Evolutionary conservation across 2,329 filamentous ascomycete genomes (phyloP).

Genomic region (Cercospora sesami): DNA sequence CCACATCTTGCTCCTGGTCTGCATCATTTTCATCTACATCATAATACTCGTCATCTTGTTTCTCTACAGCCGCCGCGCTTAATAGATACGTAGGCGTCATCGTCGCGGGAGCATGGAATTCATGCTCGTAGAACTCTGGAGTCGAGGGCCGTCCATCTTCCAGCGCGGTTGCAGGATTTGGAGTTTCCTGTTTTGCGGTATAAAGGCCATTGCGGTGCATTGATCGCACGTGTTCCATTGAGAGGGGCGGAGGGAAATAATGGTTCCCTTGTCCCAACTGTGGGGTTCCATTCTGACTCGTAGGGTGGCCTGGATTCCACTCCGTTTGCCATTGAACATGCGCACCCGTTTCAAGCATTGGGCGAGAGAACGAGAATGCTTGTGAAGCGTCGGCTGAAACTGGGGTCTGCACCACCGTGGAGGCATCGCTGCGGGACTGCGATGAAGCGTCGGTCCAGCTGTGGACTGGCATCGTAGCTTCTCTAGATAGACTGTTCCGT

Average conservation of each 20-base stretch:
- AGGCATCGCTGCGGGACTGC: background rate
- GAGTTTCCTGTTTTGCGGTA: background rate
- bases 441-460: background rate
- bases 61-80: constrained; percentile 45
- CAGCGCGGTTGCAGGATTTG: background rate
- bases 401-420: background rate
- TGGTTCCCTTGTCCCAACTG: background rate
- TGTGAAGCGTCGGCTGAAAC: background rate
- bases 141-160: constrained; percentile 8
- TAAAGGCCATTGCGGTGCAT: background rate
- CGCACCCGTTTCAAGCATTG: background rate
- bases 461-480: background rate
- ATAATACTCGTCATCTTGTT: constrained; percentile 52
- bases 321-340: background rate
- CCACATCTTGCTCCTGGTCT: constrained; percentile 47
- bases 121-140: constrained; percentile 33
- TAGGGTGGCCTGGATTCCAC: background rate
- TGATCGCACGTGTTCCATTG: background rate
- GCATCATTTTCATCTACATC: constrained; percentile 51
- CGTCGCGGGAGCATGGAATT: constrained; percentile 21
- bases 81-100: constrained; percentile 36
- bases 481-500: background rate
- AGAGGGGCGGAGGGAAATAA: background rate
- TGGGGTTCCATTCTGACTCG: background rate
- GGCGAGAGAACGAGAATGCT: background rate